A percentile compares a stretch with the other conserved stretches of the same genome.
Evolutionary conservation across 805 yeast species (phyloP).

Genomic region (Candida ponderosae): DNA sequence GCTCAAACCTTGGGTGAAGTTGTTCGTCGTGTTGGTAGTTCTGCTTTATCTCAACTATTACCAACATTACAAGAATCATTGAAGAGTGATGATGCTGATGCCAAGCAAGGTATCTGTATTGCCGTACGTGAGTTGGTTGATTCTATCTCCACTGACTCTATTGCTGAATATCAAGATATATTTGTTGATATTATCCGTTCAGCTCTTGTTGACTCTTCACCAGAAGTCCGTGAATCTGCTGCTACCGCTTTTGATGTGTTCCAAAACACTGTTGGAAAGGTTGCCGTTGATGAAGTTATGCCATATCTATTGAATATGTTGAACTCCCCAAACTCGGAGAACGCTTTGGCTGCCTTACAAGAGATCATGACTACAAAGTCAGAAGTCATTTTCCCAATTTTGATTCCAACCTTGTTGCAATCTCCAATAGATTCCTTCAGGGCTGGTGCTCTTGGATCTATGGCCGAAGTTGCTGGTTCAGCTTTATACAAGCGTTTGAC

Average conservation of each 20-base stretch:
- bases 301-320: conserved; percentile 75
- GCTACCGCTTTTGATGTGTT: conserved; percentile 85
- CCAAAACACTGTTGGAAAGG: conserved; percentile 74
- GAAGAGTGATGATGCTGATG: conserved; percentile 58
- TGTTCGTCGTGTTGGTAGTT: conserved; percentile 88
- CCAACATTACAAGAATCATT: conserved; percentile 75
- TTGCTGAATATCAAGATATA: conserved; percentile 55
- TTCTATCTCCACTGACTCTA: conserved; percentile 56
- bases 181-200: conserved; percentile 71
- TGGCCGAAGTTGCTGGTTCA: conserved; percentile 85
- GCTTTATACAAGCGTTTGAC: conserved; percentile 70
- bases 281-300: conserved; percentile 80
- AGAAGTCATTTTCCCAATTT: conserved; percentile 87
- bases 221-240: conserved; percentile 81
- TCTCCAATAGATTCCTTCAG: conserved; percentile 80
- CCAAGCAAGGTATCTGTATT: conserved; percentile 94
- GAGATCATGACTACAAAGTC: conserved; percentile 90
- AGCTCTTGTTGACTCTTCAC: conserved; percentile 68
- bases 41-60: conserved; percentile 72
- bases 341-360: conserved; percentile 80
- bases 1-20: conserved; percentile 92
- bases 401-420: conserved; percentile 74
- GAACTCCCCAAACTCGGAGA: conserved; percentile 52
- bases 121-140: conserved; percentile 82
- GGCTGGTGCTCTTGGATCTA: conserved; percentile 79